A percentile compares a stretch with the other conserved stretches of the same genome.
These are phyloP conservation scores for Bretschneidera sinensis DNA, from an alignment of 345 rosid genomes.

Conservation along the genomic window DNA sequence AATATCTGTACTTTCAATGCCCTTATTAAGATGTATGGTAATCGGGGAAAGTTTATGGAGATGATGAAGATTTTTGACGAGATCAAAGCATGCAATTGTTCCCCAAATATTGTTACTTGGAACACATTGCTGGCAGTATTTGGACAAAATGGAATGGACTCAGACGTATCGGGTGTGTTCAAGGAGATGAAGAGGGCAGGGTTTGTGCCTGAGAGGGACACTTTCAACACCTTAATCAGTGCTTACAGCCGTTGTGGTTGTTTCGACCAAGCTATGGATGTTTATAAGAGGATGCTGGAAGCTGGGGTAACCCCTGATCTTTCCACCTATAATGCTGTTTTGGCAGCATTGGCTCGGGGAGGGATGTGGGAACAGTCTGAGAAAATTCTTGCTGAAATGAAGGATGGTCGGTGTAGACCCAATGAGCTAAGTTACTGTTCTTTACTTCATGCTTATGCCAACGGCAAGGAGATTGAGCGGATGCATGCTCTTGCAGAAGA, in stretches of 20 bases:
- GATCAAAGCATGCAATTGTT: constrained; percentile 54
- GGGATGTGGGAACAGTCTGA: constrained; percentile 97
- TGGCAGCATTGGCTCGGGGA: constrained; percentile 94
- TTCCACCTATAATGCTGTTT: constrained; percentile 84
- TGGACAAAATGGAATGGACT: constrained; percentile 87
- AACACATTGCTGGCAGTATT: constrained; percentile 86
- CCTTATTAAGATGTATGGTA: constrained; percentile 87
- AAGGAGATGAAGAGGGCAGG: constrained; percentile 99
- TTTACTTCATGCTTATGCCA: constrained; percentile 95
- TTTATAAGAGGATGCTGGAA: constrained; percentile 84
- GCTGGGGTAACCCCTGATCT: constrained; percentile 83
- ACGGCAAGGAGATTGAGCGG: constrained; percentile 67
- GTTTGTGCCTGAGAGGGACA: constrained; percentile 83
- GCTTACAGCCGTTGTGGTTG: constrained; percentile 91
- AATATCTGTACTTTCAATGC: constrained; percentile 95
- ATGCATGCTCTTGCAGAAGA: constrained; percentile 79
- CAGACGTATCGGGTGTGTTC: constrained; percentile 87
- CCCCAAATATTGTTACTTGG: constrained; percentile 91
- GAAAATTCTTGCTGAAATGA: constrained; percentile 66
- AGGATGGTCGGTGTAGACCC: too few species aligned
- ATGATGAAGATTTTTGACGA: constrained; percentile 95
- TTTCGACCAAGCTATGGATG: constrained; percentile 78
- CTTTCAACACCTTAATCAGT: constrained; percentile 84
- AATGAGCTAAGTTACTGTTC: too few species aligned
- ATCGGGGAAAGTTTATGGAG: constrained; percentile 75